Percentiles rank a stretch among this genome's conserved stretches.
Evolutionary conservation across 73 alveolate species (phyloP).

Genomic region (Strombidium stylifer): DNA sequence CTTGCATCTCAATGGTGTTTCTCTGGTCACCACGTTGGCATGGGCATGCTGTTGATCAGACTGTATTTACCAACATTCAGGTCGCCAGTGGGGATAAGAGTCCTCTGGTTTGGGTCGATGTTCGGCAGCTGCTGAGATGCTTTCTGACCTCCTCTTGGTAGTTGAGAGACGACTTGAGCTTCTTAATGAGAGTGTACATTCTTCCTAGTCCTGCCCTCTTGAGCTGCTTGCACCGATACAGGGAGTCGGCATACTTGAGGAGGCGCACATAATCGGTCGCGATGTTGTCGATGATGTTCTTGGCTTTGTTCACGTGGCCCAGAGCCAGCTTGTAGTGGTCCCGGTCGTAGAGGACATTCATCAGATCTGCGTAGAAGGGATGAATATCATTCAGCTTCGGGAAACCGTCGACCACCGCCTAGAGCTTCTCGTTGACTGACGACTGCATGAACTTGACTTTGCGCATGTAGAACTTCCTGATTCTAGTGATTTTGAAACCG

Average conservation of each 20-base stretch:
- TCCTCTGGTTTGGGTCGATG: constrained; percentile 97
- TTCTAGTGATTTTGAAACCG: constrained; percentile 97
- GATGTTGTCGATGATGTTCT: constrained; percentile 91
- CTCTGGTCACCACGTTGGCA: constrained; percentile 97
- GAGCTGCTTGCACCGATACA: constrained; percentile 97
- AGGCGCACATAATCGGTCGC: constrained; percentile 98
- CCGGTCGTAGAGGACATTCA: constrained; percentile 98
- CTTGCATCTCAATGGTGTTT: constrained; percentile 99
- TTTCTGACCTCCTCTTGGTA: constrained; percentile 99
- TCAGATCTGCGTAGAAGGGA: constrained; percentile 99
- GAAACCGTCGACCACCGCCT: constrained; percentile 94
- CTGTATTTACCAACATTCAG: constrained; percentile 99
- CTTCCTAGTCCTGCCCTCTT: constrained; percentile 99
- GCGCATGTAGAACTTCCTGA: constrained; percentile 99
- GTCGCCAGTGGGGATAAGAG: constrained; percentile 95
- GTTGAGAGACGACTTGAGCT: constrained; percentile 94
- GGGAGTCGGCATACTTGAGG: constrained; percentile 98
- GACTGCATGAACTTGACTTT: constrained; percentile 98
- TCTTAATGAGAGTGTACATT: constrained; percentile 97
- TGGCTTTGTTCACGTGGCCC: constrained; percentile 96
- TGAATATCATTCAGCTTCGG: constrained; percentile 99
- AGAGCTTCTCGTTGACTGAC: constrained; percentile 94
- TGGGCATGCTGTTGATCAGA: constrained; percentile 97
- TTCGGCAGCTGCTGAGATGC: constrained; percentile 99
- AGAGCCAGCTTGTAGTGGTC: constrained; percentile 99